Percentiles rank a stretch among this genome's conserved stretches.
Conservation (phyloP, 371 early-diverging fungal species). For the Syncephalastrum monosporum region DNA sequence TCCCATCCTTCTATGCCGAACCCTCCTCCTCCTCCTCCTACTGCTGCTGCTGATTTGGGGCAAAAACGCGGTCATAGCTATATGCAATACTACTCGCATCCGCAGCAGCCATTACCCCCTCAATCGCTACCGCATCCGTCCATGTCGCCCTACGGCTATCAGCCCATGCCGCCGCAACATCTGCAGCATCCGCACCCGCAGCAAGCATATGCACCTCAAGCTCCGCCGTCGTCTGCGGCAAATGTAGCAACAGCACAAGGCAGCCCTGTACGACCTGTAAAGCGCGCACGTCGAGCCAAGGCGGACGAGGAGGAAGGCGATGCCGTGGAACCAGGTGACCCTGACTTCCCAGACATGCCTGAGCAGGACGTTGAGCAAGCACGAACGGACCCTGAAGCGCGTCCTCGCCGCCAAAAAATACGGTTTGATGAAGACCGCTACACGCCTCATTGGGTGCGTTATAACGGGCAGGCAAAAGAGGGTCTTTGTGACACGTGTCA, state of each 20-base stretch:
- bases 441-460: conserved; percentile 87
- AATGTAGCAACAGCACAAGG: not conserved
- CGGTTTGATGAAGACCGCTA: conserved; percentile 79
- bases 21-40: conserved; percentile 3
- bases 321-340: conserved; percentile 29
- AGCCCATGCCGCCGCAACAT: not conserved
- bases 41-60: not conserved
- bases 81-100: conserved; percentile 14
- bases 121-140: not conserved
- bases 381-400: conserved; percentile 42
- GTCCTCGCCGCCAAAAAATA: conserved; percentile 65
- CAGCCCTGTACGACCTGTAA: conserved; percentile 1
- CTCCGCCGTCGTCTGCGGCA: conserved; percentile 5
- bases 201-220: conserved; percentile 8
- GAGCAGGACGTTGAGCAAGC: conserved; percentile 42
- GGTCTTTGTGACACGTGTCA: conserved; percentile 86
- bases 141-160: not conserved
- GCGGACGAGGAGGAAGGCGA: conserved; percentile 25
- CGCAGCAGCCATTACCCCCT: conserved; percentile 4
- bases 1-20: not conserved
- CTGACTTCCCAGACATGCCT: conserved; percentile 46
- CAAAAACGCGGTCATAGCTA: too few species aligned
- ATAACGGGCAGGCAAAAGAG: conserved; percentile 77
- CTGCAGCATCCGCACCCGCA: conserved; percentile 8
- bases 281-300: not conserved